These are phyloP conservation scores for Verbena officinalis DNA, from an alignment of 257 asterid genomes.

Conservation along the genomic window DNA sequence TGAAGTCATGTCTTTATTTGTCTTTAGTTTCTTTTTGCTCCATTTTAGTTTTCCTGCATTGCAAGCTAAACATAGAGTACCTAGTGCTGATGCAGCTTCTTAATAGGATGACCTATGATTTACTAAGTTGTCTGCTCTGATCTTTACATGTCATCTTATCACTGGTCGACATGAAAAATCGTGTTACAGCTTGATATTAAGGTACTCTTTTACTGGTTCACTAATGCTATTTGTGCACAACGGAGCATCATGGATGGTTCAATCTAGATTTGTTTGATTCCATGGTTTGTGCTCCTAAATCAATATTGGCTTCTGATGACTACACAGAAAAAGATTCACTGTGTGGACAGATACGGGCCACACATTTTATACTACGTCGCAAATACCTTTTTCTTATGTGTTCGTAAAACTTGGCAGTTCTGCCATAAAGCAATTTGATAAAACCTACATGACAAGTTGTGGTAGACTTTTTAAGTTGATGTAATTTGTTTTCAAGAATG, in stretches of 20 bases:
- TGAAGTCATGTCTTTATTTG: no score
- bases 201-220: conserved; percentile 14
- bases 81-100: conserved; percentile 20
- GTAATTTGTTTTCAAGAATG: conserved; percentile 6
- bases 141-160: conserved; percentile 20
- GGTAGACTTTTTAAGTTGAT: conserved; percentile 9
- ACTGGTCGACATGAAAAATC: not conserved
- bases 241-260: conserved; percentile 76
- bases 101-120: conserved; percentile 14
- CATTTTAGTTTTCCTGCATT: not conserved
- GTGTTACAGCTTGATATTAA: conserved; percentile 17
- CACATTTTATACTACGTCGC: conserved; percentile 35
- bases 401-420: conserved; percentile 8
- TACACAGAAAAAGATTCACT: conserved; percentile 71
- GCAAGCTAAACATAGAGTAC: conserved; percentile 3
- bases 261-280: conserved; percentile 55
- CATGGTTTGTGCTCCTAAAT: conserved; percentile 81
- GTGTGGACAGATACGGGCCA: conserved; percentile 99
- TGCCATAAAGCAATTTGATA: conserved; percentile 18
- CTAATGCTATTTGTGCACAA: conserved; percentile 19
- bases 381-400: conserved; percentile 5
- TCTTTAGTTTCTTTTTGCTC: not conserved
- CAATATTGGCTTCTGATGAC: conserved; percentile 94
- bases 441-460: not conserved
- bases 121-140: conserved; percentile 12